Percentiles rank a stretch among this genome's conserved stretches.
Conservation (phyloP, 2,329 filamentous ascomycete species). For the Aureobasidium sp. region DNA sequence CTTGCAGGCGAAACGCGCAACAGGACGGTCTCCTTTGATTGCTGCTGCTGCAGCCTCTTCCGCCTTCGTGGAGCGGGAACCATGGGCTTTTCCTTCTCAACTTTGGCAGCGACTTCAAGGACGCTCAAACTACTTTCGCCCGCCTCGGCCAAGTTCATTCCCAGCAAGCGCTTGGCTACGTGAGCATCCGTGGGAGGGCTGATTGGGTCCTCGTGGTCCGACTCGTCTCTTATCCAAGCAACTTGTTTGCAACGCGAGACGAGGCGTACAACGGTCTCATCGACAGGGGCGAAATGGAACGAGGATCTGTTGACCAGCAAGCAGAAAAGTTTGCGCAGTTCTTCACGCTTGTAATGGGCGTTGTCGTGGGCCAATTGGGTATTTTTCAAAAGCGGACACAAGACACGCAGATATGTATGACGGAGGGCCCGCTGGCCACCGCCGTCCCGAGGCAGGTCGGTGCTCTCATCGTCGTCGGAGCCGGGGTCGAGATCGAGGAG, state of each 20-base stretch:
- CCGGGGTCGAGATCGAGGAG: constrained; percentile 92
- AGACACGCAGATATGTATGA: constrained; percentile 89
- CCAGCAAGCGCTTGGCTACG: constrained; percentile 51
- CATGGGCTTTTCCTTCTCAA: constrained; percentile 73
- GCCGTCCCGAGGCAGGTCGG: constrained; percentile 19
- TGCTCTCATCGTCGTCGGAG: constrained; percentile 36
- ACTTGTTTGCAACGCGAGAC: constrained; percentile 59
- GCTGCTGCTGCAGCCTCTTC: constrained; percentile 28
- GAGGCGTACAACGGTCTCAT: constrained; percentile 71
- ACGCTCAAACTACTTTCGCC: constrained; percentile 70
- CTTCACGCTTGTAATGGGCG: constrained; percentile 85
- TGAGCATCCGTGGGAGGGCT: constrained; percentile 24
- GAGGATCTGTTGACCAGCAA: constrained; percentile 48
- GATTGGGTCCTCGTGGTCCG: constrained; percentile 21
- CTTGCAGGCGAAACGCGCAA: constrained; percentile 16
- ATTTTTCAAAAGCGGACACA: constrained; percentile 84
- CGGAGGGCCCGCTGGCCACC: constrained; percentile 50
- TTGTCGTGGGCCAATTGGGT: constrained; percentile 75
- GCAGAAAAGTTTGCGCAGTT: constrained; percentile 68
- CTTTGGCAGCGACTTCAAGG: constrained; percentile 59
- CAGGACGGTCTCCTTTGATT: constrained; percentile 17
- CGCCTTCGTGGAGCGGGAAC: constrained; percentile 69
- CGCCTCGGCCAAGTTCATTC: constrained; percentile 63
- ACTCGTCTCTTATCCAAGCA: constrained; percentile 31
- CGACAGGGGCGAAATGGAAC: constrained; percentile 70